A percentile compares a stretch with the other conserved stretches of the same genome.
phyloP scores from a whole-genome alignment of 306 rosid genomes.

The Cercis canadensis region DNA sequence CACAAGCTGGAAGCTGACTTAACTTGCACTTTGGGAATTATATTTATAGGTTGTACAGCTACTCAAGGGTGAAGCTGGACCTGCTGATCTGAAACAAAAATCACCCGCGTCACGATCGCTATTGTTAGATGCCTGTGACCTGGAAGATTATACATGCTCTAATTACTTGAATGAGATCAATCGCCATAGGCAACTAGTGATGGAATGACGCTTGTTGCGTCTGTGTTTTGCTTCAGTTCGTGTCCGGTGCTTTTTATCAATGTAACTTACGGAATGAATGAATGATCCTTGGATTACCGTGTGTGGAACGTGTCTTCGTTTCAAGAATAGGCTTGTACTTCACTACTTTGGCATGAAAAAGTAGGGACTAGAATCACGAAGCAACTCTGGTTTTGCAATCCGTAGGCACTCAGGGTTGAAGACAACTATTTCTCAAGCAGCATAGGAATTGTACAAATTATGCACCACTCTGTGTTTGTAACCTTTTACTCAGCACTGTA shows the following conservation, averaged over 20 bases:
- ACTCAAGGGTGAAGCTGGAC: conserved; percentile 64
- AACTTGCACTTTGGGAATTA: not conserved
- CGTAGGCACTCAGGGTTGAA: not conserved
- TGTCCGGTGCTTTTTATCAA: too few relatives aligned
- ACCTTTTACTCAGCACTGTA: not conserved
- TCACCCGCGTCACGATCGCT: conserved; percentile 43
- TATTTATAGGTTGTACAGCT: conserved; percentile 58
- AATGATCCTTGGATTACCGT: conserved; percentile 30
- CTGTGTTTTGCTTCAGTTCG: not conserved
- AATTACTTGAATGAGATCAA: conserved; percentile 78
- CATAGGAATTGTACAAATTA: conserved; percentile 21
- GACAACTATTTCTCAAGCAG: conserved; percentile 1
- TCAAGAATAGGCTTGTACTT: conserved; percentile 31
- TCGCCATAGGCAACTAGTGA: conserved; percentile 79
- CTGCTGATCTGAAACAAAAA: conserved; percentile 47
- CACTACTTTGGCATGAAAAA: conserved; percentile 18
- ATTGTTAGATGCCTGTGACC: conserved; percentile 71
- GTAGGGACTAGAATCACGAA: not conserved
- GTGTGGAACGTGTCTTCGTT: conserved; percentile 29
- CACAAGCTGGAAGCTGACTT: conserved; percentile 4
- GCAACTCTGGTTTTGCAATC: not conserved
- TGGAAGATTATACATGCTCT: conserved; percentile 87
- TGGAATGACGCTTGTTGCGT: conserved; percentile 63
- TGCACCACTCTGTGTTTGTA: conserved; percentile 25
- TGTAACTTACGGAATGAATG: not conserved